Percentiles rank a stretch among this genome's conserved stretches.
Conservation (phyloP, 768 basidiomycete species). For the Exsudoporus frostii region DNA sequence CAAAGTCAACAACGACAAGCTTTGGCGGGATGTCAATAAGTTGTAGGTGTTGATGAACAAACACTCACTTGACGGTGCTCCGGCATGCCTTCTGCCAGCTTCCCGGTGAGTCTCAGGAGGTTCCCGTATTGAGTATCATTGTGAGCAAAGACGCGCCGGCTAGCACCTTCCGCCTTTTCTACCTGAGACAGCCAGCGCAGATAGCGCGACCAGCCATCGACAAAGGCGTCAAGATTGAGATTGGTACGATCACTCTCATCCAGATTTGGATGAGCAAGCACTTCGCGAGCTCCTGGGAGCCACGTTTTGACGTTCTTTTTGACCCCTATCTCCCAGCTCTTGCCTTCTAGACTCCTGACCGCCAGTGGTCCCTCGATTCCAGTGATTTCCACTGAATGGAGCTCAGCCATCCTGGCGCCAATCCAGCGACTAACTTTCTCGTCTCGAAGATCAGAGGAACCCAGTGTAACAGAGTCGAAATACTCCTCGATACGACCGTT, state of each 20-base stretch:
- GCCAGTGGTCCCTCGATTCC: conserved; percentile 50
- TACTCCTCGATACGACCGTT: conserved; percentile 97
- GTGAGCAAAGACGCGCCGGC: conserved; percentile 77
- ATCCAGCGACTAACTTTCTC: conserved; percentile 78
- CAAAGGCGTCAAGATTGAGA: conserved; percentile 66
- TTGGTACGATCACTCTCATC: conserved; percentile 43
- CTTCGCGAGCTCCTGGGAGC: conserved; percentile 67
- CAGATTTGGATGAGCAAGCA: conserved; percentile 61
- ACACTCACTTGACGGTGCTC: conserved; percentile 72
- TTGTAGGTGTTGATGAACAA: neutral
- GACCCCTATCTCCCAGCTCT: conserved; percentile 55
- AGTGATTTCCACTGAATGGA: conserved; percentile 87
- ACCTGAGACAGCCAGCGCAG: conserved; percentile 61
- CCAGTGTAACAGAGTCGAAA: conserved; percentile 83
- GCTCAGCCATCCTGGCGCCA: conserved; percentile 91
- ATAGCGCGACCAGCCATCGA: conserved; percentile 64
- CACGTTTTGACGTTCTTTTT: conserved; percentile 69
- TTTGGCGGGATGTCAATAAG: conserved; percentile 33
- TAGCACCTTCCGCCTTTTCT: conserved; percentile 57
- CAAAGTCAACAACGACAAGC: conserved; percentile 97
- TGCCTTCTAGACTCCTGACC: conserved; percentile 39
- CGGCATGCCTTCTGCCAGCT: conserved; percentile 50
- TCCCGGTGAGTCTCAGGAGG: conserved; percentile 62
- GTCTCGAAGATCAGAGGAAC: conserved; percentile 73
- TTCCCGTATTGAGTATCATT: conserved; percentile 98